Evolutionary conservation across 371 early-diverging fungal genomes (phyloP), one percentile per base, ranked within the genome.

Genomic region (Coemansia sp.): DNA sequence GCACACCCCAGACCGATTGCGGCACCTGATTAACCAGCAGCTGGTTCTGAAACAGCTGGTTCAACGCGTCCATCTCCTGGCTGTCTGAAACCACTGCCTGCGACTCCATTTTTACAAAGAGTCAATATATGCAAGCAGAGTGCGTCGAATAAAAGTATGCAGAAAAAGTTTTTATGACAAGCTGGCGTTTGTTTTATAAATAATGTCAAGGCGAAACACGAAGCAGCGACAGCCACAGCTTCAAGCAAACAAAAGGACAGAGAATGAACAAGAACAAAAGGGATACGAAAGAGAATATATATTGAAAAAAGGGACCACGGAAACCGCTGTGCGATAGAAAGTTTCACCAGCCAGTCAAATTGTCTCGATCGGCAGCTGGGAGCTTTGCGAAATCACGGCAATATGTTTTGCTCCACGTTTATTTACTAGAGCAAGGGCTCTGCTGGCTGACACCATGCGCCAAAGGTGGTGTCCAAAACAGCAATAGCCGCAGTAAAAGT

Each of bases 1-100:
- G 67, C 53, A 81, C 84, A 1, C 83, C 85, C 85, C 86, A 87
- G 5, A 85, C 84, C 13, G 69, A 68, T 66, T 58, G 63, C 5
- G 78, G 70, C 21, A 77, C 74, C 62, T 77, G 70, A 55, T 61
- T 77, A 7, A 77, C 69, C n/a, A 77, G 62, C 13, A 77, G 78
- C 64, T 77, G 78, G 45, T 64, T 59, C 67, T 77, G 74, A 37
- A 77, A 77, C 37, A 73, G 63, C 67, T 69, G 78, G 64, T 73
- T 73, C 18, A 77, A 54, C 34, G 58, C 56, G 50, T 77, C 78
- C 64, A 77, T 63, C 52, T 77, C 78, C 40, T 67, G 68, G 59
- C 73, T 67, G 39, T 68, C 68, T 14, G 67, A 16, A 18, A 45
- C 24, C 58, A 48, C 61, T 14, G 31, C 24, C n/a, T 18, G 24